Base-by-base conservation (phyloP, 352 stramenopile genomes). In the Pythium diclinum region DNA sequence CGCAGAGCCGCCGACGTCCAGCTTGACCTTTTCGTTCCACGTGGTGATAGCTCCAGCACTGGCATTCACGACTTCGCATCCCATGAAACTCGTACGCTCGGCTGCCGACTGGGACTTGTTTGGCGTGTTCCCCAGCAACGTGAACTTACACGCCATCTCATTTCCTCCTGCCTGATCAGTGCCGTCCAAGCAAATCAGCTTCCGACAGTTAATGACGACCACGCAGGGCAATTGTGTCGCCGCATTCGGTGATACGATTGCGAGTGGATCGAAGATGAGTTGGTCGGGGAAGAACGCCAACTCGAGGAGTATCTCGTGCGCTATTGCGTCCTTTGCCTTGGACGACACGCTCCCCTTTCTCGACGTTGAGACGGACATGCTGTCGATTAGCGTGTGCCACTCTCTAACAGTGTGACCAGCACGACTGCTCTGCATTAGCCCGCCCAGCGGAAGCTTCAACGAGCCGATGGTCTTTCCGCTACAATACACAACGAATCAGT, bases 391-490 rank as follows among this genome's bases (percentile, higher is more conserved):
- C 3, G 55, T 30, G 33, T 80, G 54, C 71, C 59, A 77, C 10
- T 74, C 74, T 23, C 16, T 44, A 14, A 62, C 40, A 28, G 60
- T 65, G n/a, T 70, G 64, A 3, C 56, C 56, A 6, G 49, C 65
- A 11, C 38, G 25, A 6, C 40, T 40, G 10, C 48, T 54, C 3
- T 65, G 54, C 10, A 67, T 51, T 7, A 81, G 42, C 0, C 56
- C 57, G 19, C 62, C 56, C 13, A 81, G 49, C 2, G 74, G 74
- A 1, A 79, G 62, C 59, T 78, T 81, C 21, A 81, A 47, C 16
- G 74, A 76, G 3, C 72, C 74, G 44, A 79, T 30, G 32, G 46
- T 40, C 57, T 69, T 72, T 16, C 74, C 74, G 48, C 74, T 81
- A 32, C 10, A 8, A 32, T 23, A 46, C 3, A 25, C 17, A 21